phyloP scores from a whole-genome alignment of 495 filamentous ascomycete species.

The Halenospora varia region DNA sequence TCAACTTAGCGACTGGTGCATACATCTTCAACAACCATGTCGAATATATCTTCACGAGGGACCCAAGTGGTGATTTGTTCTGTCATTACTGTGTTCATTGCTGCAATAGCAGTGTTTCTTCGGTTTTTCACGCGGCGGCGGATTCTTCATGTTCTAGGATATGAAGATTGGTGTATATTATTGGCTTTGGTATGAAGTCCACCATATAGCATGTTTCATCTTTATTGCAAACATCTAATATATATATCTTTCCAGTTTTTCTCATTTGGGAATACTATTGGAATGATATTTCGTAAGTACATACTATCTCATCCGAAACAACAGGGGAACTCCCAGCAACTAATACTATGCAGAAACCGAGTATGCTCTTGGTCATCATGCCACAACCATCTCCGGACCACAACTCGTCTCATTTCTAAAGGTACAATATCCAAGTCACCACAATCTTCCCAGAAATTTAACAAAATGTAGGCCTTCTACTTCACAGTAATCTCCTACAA shows the following conservation, averaged over 20 bases:
- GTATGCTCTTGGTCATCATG: background rate
- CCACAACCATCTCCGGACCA: background rate
- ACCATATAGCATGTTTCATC: background rate
- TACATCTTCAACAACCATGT: too few species aligned
- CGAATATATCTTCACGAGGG: background rate
- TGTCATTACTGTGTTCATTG: background rate
- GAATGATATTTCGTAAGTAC: conserved; percentile 2
- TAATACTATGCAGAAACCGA: background rate
- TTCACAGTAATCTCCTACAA: background rate
- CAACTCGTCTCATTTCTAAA: background rate
- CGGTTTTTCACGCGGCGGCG: background rate
- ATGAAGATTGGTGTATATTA: conserved; percentile 5
- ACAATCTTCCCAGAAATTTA: background rate
- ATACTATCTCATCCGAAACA: too few species aligned
- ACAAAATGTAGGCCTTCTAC: background rate
- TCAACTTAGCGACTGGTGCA: too few species aligned
- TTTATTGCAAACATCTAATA: background rate
- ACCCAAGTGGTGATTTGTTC: background rate
- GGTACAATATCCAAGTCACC: background rate
- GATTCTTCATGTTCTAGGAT: conserved; percentile 4
- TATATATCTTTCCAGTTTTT: background rate
- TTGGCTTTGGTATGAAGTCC: background rate
- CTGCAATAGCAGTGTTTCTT: background rate
- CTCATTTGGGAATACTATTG: conserved; percentile 2
- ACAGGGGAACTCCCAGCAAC: too few species aligned